Percentiles rank a stretch among this genome's conserved stretches.
Conservation (phyloP, 352 stramenopile species). For the Poterioochromonas sp. region DNA sequence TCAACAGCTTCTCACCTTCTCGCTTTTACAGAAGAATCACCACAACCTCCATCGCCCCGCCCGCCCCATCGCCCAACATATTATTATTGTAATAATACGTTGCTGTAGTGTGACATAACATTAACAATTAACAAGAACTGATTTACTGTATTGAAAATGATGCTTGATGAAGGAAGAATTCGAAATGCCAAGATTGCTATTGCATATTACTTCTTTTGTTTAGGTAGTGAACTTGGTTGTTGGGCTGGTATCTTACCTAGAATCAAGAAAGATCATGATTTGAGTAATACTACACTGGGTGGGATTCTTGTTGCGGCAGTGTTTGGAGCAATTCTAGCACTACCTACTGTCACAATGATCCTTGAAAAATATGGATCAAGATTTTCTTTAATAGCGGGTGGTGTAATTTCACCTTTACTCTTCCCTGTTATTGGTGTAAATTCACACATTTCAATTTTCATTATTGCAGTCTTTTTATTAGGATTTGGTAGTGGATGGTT, state of each 20-base stretch:
- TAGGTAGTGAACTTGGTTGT: neutral
- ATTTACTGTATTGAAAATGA: too few relatives aligned
- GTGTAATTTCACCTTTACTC: neutral
- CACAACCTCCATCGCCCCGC: too few relatives aligned
- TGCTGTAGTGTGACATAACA: too few relatives aligned
- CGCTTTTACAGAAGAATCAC: too few relatives aligned
- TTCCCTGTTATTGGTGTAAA: neutral
- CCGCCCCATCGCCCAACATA: too few relatives aligned
- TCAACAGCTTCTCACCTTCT: too few relatives aligned
- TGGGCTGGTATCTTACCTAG: neutral
- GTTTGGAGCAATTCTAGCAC: neutral
- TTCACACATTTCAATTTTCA: neutral
- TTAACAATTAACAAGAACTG: too few relatives aligned
- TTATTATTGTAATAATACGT: too few relatives aligned
- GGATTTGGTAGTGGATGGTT: neutral
- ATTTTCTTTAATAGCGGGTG: conserved; percentile 4
- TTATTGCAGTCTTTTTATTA: neutral
- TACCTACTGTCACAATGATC: neutral
- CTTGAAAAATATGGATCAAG: neutral
- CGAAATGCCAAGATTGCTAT: conserved; percentile 5
- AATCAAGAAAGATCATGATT: neutral
- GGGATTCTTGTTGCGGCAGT: neutral
- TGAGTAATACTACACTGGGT: conserved; percentile 6
- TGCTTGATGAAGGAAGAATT: too few relatives aligned
- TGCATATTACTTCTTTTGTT: conserved; percentile 3